Percentiles rank a stretch among this genome's conserved stretches.
Evolutionary conservation across 331 rosid genomes (phyloP).

Genomic region (Spiraea crenata): DNA sequence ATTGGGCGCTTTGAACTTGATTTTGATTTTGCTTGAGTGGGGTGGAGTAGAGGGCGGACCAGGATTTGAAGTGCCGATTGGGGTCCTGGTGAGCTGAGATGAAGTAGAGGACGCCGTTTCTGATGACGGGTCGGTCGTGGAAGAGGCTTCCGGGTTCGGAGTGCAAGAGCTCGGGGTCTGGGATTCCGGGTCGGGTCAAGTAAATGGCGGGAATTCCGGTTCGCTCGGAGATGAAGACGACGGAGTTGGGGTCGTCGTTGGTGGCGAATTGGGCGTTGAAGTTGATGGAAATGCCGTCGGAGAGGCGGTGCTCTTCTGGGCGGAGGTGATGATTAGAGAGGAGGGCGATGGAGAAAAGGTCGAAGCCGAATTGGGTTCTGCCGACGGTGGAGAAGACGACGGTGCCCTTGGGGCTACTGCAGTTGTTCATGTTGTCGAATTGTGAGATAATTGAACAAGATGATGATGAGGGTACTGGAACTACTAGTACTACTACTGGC

Average conservation of each 20-base stretch:
- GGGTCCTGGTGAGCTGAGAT: slow-evolving; percentile 62
- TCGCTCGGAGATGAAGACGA: slow-evolving; percentile 75
- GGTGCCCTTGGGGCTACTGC: slow-evolving; percentile 46
- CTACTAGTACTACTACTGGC: no score
- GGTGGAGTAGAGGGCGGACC: slow-evolving; percentile 60
- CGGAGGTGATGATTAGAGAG: background rate
- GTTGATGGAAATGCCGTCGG: slow-evolving; percentile 70
- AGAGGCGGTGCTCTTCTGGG: slow-evolving; percentile 49
- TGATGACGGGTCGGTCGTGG: slow-evolving; percentile 64
- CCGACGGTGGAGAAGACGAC: slow-evolving; percentile 62
- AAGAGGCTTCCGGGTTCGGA: slow-evolving; percentile 43
- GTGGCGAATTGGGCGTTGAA: slow-evolving; percentile 70
- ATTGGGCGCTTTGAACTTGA: background rate
- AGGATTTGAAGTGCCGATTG: slow-evolving; percentile 36
- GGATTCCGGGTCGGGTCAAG: slow-evolving; percentile 33
- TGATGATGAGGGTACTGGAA: background rate
- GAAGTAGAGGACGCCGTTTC: slow-evolving; percentile 44
- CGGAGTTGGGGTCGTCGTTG: slow-evolving; percentile 16
- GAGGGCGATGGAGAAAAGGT: slow-evolving; percentile 52
- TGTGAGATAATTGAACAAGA: background rate
- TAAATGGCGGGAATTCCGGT: slow-evolving; percentile 55
- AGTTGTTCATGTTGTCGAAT: background rate
- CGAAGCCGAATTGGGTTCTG: slow-evolving; percentile 68
- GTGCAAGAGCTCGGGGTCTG: slow-evolving; percentile 31
- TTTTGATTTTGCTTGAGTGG: slow-evolving; percentile 8